phyloP scores from a whole-genome alignment of 305 asterid species.

The Fraxinus sp. region DNA sequence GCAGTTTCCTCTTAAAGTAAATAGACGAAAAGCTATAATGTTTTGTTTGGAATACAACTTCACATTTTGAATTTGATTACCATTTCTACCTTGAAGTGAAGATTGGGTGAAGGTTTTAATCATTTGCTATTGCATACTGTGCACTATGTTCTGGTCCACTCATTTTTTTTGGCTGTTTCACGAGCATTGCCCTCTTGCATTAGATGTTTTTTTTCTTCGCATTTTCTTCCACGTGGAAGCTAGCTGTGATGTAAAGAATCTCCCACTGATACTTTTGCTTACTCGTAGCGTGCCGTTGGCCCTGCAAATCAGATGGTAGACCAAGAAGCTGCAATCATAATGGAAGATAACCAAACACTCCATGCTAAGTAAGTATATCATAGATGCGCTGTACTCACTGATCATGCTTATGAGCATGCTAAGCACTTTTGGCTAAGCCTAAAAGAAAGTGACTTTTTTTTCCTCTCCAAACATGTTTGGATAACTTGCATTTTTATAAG shows the following conservation, averaged over 20 bases:
- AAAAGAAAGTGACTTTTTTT: not conserved
- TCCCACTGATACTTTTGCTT: constrained; percentile 25
- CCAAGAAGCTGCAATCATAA: constrained; percentile 38
- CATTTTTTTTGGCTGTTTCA: not conserved
- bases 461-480: constrained; percentile 6
- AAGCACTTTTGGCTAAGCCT: not conserved
- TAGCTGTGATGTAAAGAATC: not conserved
- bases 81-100: not conserved
- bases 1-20: not conserved
- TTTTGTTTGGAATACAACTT: not conserved
- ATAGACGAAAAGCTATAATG: not conserved
- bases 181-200: not conserved
- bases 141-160: not conserved
- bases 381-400: constrained; percentile 17
- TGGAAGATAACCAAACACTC: constrained; percentile 53
- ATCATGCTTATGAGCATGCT: constrained; percentile 1
- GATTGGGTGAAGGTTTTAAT: not conserved
- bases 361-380: constrained; percentile 49
- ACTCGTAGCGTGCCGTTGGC: constrained; percentile 43
- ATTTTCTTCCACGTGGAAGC: not conserved
- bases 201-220: not conserved
- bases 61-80: not conserved
- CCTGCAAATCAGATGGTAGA: constrained; percentile 28
- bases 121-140: not conserved
- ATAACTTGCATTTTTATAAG: not conserved